Base-by-base conservation (phyloP, 768 basidiomycete genomes). In the Pleurotus djamor region DNA sequence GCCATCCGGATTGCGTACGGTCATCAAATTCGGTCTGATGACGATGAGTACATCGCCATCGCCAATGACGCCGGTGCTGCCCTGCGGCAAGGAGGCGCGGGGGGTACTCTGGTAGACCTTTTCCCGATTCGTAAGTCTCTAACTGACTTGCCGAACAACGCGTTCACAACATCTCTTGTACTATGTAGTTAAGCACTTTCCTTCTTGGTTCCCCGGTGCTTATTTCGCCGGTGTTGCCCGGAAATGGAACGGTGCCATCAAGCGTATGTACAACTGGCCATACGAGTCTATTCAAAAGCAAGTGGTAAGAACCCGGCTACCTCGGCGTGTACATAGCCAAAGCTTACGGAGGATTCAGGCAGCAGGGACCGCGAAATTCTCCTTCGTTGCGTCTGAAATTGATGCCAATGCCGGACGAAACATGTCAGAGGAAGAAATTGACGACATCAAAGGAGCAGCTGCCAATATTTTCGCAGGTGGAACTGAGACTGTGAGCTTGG, bases 41-140 rank as follows among this genome's bases (percentile, higher is more conserved):
- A 72, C 35, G 69, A 72, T 55, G 59, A 64, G 16, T 67, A 67
- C 57, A 56, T 68, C 9, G 62, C 57, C 37, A 61, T 64, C 6
- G 60, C 63, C 21, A 64, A 64, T 52, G 61, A 69, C 52, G 38
- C 49, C 45, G 59, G 64, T n/a, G 12, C 48, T 47, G 38, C 60
- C 44, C 41, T 61, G 34, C 60, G 58, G 54, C 35, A 66, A 38
- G 67, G 65, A 13, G 57, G 57, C 17, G 65, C 61, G 5, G 68
- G 68, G 5, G 49, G 36, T 16, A 68, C 64, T 1, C 58, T 59
- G 21, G 57, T 69, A 4, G 68, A 70, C 58, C 35, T 69, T 13
- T 66, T 71, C 36, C 69, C 69, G 1, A 54, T 65, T 36, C 61
- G 66, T 68, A 43, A 63, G 66, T 63, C 41, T 5, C 37, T 36